These are phyloP conservation scores for Coccomyxa subellipsoidea DNA, from an alignment of 163 green algal genomes.

Conservation along the genomic window DNA sequence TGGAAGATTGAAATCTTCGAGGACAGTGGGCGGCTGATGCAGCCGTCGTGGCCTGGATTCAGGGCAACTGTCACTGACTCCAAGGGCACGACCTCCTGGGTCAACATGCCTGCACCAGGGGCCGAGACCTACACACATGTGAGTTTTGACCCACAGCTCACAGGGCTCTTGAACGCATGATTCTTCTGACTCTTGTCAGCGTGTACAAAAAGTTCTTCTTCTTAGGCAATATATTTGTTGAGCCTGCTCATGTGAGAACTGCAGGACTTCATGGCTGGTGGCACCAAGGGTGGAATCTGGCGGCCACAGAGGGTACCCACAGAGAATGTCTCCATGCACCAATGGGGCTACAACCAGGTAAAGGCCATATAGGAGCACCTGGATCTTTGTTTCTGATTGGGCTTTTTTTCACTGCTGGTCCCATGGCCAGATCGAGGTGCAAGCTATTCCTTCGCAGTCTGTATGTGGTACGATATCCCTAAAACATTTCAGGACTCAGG, in stretches of 20 bases:
- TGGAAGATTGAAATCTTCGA: slow-evolving; percentile 65
- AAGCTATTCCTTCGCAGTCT: too few relatives aligned
- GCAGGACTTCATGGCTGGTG: slow-evolving; percentile 42
- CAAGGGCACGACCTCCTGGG: slow-evolving; percentile 44
- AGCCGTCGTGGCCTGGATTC: slow-evolving; percentile 46
- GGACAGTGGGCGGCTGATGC: slow-evolving; percentile 56
- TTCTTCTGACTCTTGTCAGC: too few relatives aligned
- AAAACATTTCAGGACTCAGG: too few relatives aligned
- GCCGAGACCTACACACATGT: slow-evolving; percentile 32
- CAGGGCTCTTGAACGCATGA: too few relatives aligned
- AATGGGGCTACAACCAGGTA: slow-evolving; percentile 66
- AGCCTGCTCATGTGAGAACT: too few relatives aligned
- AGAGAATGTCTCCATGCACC: slow-evolving; percentile 11
- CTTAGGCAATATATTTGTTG: too few relatives aligned
- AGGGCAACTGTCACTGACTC: slow-evolving; percentile 46
- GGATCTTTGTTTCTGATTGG: too few relatives aligned
- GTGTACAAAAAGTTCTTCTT: too few relatives aligned
- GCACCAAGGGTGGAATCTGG: slow-evolving; percentile 32
- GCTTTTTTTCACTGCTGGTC: too few relatives aligned
- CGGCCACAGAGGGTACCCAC: slow-evolving; percentile 27
- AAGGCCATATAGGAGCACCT: too few relatives aligned
- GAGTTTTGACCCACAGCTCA: not conserved
- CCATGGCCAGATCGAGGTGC: too few relatives aligned
- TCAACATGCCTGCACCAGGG: slow-evolving; percentile 42
- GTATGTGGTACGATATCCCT: too few relatives aligned